phyloP scores from a whole-genome alignment of 2,329 filamentous ascomycete genomes.

The Botrytis squamosa region DNA sequence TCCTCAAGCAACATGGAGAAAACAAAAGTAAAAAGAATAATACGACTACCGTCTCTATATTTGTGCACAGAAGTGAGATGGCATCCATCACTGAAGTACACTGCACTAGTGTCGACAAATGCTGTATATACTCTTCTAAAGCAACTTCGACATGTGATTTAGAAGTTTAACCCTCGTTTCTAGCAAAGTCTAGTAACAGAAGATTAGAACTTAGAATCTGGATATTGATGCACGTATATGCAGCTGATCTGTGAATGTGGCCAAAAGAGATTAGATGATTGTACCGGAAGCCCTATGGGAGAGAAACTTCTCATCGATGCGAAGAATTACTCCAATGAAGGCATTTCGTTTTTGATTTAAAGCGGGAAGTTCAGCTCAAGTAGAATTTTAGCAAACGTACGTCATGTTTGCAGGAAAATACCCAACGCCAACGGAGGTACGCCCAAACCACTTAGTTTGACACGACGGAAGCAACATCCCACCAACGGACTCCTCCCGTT shows the following conservation, averaged over 20 bases:
- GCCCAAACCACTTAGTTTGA: neutral
- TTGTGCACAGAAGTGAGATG: neutral
- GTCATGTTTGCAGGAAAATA: conserved; percentile 5
- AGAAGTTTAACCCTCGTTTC: neutral
- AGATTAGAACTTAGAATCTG: neutral
- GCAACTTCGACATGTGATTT: neutral
- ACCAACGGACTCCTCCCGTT: neutral
- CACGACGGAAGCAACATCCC: neutral
- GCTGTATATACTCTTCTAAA: neutral
- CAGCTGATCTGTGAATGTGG: neutral
- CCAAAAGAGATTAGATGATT: neutral
- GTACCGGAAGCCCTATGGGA: neutral
- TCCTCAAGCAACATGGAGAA: neutral
- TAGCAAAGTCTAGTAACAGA: neutral
- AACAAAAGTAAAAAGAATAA: neutral
- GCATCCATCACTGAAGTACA: too few species aligned
- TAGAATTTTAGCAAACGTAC: neutral
- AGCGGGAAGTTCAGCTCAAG: neutral
- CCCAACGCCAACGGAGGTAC: neutral
- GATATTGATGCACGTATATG: neutral
- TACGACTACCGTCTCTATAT: neutral
- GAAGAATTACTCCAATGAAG: neutral
- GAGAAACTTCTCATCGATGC: neutral
- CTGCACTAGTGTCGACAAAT: neutral
- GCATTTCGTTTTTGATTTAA: neutral